Percentiles rank a stretch among this genome's conserved stretches.
phyloP scores from a whole-genome alignment of 768 basidiomycete species.

The Rhodotorula toruloides region DNA sequence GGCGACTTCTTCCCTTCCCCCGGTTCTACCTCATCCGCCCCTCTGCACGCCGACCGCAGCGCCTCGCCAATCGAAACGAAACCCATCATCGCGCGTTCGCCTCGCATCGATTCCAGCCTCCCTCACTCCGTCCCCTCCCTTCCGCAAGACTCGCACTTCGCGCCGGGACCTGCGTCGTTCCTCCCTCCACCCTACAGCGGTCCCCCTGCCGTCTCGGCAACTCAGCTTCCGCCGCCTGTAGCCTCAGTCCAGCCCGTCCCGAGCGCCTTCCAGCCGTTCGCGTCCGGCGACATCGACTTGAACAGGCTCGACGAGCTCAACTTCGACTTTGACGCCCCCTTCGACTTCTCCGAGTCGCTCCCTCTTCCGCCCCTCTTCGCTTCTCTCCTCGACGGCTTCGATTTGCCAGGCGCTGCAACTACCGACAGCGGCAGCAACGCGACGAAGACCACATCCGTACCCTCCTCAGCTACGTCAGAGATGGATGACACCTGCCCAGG shows the following conservation, averaged over 20 bases:
- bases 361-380: constrained; percentile 24
- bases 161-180: not conserved
- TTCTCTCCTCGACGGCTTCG: not conserved
- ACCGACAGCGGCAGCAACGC: too few species aligned
- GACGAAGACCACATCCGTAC: too few species aligned
- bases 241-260: not conserved
- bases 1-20: not conserved
- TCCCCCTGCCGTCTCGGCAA: not conserved
- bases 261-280: not conserved
- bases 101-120: too few species aligned
- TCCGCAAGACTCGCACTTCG: not conserved
- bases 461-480: not conserved
- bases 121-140: not conserved
- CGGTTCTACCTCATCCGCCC: not conserved
- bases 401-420: not conserved
- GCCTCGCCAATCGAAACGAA: too few species aligned
- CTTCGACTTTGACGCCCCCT: constrained; percentile 38
- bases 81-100: too few species aligned
- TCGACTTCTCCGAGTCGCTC: constrained; percentile 29
- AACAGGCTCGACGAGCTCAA: not conserved
- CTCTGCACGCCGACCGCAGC: not conserved
- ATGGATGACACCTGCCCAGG: not conserved
- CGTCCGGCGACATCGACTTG: not conserved
- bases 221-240: too few species aligned
- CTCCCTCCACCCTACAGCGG: not conserved